phyloP scores from a whole-genome alignment of 371 early-diverging fungal genomes.

The Parasitella parasitica region DNA sequence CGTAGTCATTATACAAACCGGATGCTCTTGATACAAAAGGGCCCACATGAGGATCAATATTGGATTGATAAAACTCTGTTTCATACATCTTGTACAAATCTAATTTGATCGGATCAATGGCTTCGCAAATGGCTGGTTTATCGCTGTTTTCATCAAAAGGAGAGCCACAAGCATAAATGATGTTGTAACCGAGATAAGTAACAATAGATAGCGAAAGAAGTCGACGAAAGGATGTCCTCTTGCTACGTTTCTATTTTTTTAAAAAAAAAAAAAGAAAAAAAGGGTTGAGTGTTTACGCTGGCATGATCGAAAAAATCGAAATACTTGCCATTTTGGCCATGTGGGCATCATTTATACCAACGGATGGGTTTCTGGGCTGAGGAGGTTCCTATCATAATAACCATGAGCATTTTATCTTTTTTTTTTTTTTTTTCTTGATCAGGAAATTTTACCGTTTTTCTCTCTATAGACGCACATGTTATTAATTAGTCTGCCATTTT shows the following conservation, averaged over 20 bases:
- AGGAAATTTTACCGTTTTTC: neutral
- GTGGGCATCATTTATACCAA: neutral
- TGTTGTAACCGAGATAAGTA: slow-evolving; percentile 5
- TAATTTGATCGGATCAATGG: slow-evolving; percentile 10
- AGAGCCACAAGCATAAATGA: slow-evolving; percentile 8
- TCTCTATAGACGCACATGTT: neutral
- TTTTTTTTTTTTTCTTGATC: neutral
- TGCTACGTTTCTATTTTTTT: neutral
- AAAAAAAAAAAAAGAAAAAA: no score
- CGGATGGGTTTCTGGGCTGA: neutral
- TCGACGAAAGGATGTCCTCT: neutral
- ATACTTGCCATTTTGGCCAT: neutral
- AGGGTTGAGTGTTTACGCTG: no score
- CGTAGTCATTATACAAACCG: neutral
- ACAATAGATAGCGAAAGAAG: slow-evolving; percentile 4
- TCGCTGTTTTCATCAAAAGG: neutral
- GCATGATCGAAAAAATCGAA: neutral
- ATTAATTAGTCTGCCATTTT: neutral
- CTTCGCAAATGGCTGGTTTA: slow-evolving; percentile 9
- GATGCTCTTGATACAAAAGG: neutral
- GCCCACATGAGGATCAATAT: slow-evolving; percentile 1
- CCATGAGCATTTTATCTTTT: neutral
- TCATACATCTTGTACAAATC: slow-evolving; percentile 3
- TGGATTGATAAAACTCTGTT: neutral
- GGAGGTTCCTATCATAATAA: neutral